Evolutionary conservation across 2,329 filamentous ascomycete genomes (phyloP).

Genomic region (Alternaria gaisen): DNA sequence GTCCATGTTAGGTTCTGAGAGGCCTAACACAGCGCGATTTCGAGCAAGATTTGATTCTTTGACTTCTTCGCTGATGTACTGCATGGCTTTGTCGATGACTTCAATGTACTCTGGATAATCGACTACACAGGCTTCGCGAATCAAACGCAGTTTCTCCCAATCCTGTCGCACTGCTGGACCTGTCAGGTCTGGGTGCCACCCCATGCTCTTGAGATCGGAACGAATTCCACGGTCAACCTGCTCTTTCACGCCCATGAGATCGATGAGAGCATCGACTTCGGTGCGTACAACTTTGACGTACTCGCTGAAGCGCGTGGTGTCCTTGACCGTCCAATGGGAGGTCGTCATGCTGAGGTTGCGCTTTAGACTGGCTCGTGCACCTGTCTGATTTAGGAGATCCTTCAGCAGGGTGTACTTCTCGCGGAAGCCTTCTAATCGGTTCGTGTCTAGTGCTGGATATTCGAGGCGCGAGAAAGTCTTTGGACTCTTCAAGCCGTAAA

Average conservation of each 20-base stretch:
- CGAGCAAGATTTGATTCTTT: slow-evolving; percentile 34
- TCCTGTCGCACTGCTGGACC: slow-evolving; percentile 42
- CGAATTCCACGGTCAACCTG: slow-evolving; percentile 55
- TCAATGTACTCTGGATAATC: slow-evolving; percentile 57
- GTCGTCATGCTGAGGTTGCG: slow-evolving; percentile 48
- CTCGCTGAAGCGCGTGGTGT: slow-evolving; percentile 51
- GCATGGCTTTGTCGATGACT: slow-evolving; percentile 54
- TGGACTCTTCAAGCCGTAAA: slow-evolving; percentile 56
- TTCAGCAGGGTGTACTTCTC: slow-evolving; percentile 56
- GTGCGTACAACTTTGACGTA: slow-evolving; percentile 54
- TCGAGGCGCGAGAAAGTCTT: slow-evolving; percentile 50
- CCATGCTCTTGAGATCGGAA: slow-evolving; percentile 57
- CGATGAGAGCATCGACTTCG: slow-evolving; percentile 57
- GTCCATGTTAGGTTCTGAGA: slow-evolving; percentile 13
- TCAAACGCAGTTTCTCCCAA: slow-evolving; percentile 55
- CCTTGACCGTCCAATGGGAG: slow-evolving; percentile 54
- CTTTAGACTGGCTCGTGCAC: slow-evolving; percentile 44
- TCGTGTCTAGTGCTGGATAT: slow-evolving; percentile 55
- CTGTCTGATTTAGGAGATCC: slow-evolving; percentile 49
- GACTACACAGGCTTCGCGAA: slow-evolving; percentile 53
- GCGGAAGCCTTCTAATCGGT: slow-evolving; percentile 56
- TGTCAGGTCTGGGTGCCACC: slow-evolving; percentile 59
- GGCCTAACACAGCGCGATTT: slow-evolving; percentile 27
- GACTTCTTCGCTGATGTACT: slow-evolving; percentile 53
- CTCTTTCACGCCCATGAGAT: slow-evolving; percentile 55